Evolutionary conservation across 305 asterid species (phyloP).

Genomic region (Plantago coronopus): DNA sequence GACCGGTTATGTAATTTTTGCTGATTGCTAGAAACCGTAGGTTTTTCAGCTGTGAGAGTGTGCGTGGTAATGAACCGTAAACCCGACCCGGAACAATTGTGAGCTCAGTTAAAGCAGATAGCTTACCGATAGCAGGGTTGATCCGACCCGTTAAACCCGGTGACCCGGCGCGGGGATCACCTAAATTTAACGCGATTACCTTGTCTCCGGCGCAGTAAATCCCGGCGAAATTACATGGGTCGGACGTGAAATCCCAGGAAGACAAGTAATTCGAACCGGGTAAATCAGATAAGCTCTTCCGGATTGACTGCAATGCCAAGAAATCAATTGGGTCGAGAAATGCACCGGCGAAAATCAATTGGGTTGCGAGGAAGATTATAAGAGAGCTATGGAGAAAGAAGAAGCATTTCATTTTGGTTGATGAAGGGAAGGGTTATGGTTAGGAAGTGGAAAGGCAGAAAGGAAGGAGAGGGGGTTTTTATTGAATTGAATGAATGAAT

Average conservation of each 20-base stretch:
- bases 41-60: constrained; percentile 52
- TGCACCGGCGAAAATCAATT: constrained; percentile 32
- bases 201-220: constrained; percentile 61
- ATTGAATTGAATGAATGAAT: constrained; percentile 30
- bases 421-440: background rate
- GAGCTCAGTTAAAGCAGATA: constrained; percentile 63
- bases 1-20: constrained; percentile 69
- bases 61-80: constrained; percentile 57
- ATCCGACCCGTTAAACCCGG: constrained; percentile 74
- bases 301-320: constrained; percentile 72
- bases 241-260: constrained; percentile 96
- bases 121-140: constrained; percentile 72
- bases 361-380: constrained; percentile 20
- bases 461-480: constrained; percentile 23
- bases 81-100: constrained; percentile 85
- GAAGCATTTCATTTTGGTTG: constrained; percentile 23
- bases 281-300: constrained; percentile 59
- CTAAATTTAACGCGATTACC: constrained; percentile 79
- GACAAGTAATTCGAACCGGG: constrained; percentile 74
- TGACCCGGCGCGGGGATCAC: constrained; percentile 91
- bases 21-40: constrained; percentile 67
- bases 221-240: constrained; percentile 89
- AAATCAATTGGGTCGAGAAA: constrained; percentile 79
- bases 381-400: constrained; percentile 14
- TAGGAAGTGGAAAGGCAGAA: constrained; percentile 12